Base-by-base conservation (phyloP, 2,329 filamentous ascomycete species). In the Calonectria hongkongensis region DNA sequence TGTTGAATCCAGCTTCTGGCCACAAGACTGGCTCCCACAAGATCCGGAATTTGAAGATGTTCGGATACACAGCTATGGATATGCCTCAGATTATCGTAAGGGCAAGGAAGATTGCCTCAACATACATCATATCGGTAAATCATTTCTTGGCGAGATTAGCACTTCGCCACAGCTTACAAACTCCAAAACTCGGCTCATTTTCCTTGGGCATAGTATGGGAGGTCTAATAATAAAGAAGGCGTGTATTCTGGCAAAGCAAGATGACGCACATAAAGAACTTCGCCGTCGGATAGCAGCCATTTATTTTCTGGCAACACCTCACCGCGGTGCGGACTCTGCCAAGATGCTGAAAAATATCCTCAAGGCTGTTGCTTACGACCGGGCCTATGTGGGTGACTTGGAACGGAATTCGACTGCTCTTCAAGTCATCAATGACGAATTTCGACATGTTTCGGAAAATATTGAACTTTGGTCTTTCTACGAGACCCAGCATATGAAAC, bases 161-260 rank as follows among this genome's bases (percentile, higher is more conserved):
- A 77, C 73, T 7, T 79, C 75, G 13, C 81, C 80, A 60, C 68
- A 48, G 28, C 48, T 82, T 21, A 39, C n/a, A 10, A 47, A 66
- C 28, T 73, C 71, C n/a, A 36, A 10, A n/a, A 76, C 74, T 9
- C 81, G 81, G 2, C 83, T 88, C n/a, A 81, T 88, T 4, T 79
- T 88, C 15, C 80, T 88, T 16, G 85, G 79, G 1, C 87, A 89
- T 73, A 86, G 83, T 43, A 87, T 88, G 86, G 87, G 87, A 1
- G 87, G 86, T n/a, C 79, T 81, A 56, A 82, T 86, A 16, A 78
- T 74, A 13, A 79, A 79, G 51, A 73, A 79, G 43, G 82, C 83
- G 28, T 85, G 82, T 70, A 81, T 85, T 41, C 74, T 84, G 15
- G 81, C 82, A 21, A 76, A 76, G 12, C 78, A 84, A 70, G 82